phyloP scores from a whole-genome alignment of 768 basidiomycete genomes.

The Rhodotorula toruloides region DNA sequence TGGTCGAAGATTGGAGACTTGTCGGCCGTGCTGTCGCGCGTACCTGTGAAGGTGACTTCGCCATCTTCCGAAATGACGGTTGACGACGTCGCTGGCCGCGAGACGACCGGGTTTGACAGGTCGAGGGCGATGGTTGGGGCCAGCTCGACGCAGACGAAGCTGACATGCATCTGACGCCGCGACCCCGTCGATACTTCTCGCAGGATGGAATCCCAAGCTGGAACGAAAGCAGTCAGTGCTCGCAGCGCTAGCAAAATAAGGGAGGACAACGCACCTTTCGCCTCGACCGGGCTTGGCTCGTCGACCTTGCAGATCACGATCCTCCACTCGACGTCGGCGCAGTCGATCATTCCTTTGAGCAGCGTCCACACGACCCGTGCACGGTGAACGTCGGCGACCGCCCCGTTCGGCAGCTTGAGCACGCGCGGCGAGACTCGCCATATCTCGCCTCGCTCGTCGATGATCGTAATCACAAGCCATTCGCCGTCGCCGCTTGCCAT shows the following conservation, averaged over 20 bases:
- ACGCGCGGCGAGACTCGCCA: conserved; percentile 27
- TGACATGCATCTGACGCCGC: conserved; percentile 21
- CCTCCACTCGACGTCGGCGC: conserved; percentile 36
- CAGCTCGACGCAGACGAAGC: conserved; percentile 21
- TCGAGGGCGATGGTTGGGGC: conserved; percentile 12
- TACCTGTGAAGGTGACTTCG: conserved; percentile 7
- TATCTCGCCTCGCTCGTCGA: conserved; percentile 36
- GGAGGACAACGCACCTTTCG: conserved; percentile 13
- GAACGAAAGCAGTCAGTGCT: background rate
- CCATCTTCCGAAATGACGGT: conserved; percentile 23
- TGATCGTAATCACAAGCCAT: conserved; percentile 18
- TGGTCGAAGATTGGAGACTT: conserved; percentile 23
- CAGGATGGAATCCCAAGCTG: conserved; percentile 34
- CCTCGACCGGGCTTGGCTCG: conserved; percentile 15
- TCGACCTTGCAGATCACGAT: conserved; percentile 28
- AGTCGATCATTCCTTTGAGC: conserved; percentile 4
- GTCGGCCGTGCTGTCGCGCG: background rate
- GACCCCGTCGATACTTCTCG: conserved; percentile 10
- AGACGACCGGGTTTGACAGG: background rate
- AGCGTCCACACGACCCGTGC: conserved; percentile 23
- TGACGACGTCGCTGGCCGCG: background rate
- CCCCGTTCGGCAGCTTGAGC: conserved; percentile 9
- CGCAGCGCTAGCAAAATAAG: no score
- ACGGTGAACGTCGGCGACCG: conserved; percentile 14
- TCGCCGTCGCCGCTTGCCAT: conserved; percentile 3